Conservation (phyloP, 1,139 yeast genomes). For the Hemisphaericaspora subhashii region DNA sequence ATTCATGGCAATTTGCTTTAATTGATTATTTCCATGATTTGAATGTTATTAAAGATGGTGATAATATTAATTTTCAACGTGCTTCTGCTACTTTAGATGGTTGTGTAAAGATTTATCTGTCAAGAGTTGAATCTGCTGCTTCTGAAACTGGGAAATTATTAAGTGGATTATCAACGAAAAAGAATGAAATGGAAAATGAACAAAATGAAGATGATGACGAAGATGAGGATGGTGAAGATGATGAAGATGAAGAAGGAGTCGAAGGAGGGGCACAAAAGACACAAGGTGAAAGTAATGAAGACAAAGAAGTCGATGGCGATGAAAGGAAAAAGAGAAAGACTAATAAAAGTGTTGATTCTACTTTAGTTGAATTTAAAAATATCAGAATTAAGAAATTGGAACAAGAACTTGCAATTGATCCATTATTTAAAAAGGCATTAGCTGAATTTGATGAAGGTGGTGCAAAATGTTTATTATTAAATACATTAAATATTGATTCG, state of each 20-base stretch:
- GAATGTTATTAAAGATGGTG: slow-evolving; percentile 47
- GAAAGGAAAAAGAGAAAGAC: slow-evolving; percentile 34
- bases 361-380: slow-evolving; percentile 54
- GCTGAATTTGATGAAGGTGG: slow-evolving; percentile 97
- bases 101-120: slow-evolving; percentile 42
- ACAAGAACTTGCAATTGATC: slow-evolving; percentile 79
- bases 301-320: slow-evolving; percentile 10
- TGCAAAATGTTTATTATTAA: slow-evolving; percentile 77
- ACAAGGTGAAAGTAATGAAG: slow-evolving; percentile 17
- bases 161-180: slow-evolving; percentile 60
- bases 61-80: slow-evolving; percentile 42
- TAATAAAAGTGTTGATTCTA: slow-evolving; percentile 44
- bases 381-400: slow-evolving; percentile 71
- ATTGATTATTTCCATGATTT: slow-evolving; percentile 74
- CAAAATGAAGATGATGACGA: slow-evolving; percentile 20
- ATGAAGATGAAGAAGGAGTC: slow-evolving; percentile 17
- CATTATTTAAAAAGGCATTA: slow-evolving; percentile 81
- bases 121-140: slow-evolving; percentile 86
- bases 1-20: slow-evolving; percentile 74
- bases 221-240: slow-evolving; percentile 15
- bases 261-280: slow-evolving; percentile 20
- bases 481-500: slow-evolving; percentile 60
- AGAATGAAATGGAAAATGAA: slow-evolving; percentile 18
- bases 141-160: slow-evolving; percentile 84
- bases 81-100: slow-evolving; percentile 43